A percentile compares a stretch with the other conserved stretches of the same genome.
Evolutionary conservation across 768 basidiomycete species (phyloP).

Genomic region (Tulasnella sp.): DNA sequence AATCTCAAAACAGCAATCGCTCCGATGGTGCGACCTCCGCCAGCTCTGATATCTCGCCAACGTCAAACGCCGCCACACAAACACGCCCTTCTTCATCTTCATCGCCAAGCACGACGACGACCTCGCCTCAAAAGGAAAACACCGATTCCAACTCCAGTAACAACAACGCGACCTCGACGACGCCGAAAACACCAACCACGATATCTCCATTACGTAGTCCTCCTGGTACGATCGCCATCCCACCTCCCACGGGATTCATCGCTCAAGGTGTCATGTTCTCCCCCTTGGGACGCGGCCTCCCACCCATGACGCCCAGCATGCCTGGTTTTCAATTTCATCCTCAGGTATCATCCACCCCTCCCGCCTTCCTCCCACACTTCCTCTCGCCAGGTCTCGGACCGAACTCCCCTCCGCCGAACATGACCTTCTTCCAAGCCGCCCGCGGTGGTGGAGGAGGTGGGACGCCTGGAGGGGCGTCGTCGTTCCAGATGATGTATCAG

Average conservation of each 20-base stretch:
- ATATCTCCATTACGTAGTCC: background rate
- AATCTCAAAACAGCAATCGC: too few relatives aligned
- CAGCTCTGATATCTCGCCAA: background rate
- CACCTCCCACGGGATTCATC: conserved; percentile 5
- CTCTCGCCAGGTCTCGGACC: conserved; percentile 29
- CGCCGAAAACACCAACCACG: background rate
- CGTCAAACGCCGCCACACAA: background rate
- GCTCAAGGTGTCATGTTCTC: conserved; percentile 10
- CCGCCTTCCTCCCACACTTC: conserved; percentile 28
- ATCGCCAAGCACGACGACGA: background rate
- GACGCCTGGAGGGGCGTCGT: background rate
- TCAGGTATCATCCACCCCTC: conserved; percentile 29
- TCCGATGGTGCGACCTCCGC: background rate
- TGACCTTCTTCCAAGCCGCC: background rate
- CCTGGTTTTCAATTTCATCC: conserved; percentile 35
- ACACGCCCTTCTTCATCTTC: background rate
- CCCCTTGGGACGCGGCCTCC: conserved; percentile 24
- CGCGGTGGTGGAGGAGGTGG: background rate
- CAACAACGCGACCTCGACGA: background rate
- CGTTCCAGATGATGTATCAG: background rate
- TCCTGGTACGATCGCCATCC: conserved; percentile 15
- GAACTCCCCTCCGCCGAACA: conserved; percentile 26
- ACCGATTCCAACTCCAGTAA: background rate
- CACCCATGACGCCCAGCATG: conserved; percentile 36
- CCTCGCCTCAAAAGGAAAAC: background rate